These are phyloP conservation scores for Flaveria linearis DNA, from an alignment of 129 eudicot species.

Conservation along the genomic window DNA sequence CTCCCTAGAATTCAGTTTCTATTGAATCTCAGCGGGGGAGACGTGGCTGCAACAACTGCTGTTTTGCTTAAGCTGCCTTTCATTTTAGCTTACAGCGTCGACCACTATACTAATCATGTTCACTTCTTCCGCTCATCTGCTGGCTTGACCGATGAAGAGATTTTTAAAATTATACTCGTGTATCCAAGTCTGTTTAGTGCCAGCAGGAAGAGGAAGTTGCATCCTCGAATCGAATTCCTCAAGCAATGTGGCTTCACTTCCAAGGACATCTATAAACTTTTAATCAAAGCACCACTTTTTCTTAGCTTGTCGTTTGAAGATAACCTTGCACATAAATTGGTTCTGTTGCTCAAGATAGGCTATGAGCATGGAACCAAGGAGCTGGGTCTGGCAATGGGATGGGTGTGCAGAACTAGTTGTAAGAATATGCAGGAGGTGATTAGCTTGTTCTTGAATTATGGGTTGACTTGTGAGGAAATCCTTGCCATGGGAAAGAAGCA, in stretches of 20 bases:
- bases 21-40: constrained; percentile 65
- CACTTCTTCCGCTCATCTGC: constrained; percentile 73
- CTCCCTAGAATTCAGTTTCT: constrained; percentile 70
- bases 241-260: constrained; percentile 85
- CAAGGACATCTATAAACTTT: constrained; percentile 62
- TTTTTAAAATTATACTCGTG: constrained; percentile 69
- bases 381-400: constrained; percentile 91
- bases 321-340: constrained; percentile 73
- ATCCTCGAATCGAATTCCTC: constrained; percentile 73
- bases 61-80: constrained; percentile 77
- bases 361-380: constrained; percentile 65
- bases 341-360: constrained; percentile 73
- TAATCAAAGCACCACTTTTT: constrained; percentile 79
- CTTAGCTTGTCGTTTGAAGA: constrained; percentile 72
- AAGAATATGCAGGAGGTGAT: constrained; percentile 80
- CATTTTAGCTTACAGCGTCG: constrained; percentile 60
- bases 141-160: constrained; percentile 65
- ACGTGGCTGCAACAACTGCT: constrained; percentile 56
- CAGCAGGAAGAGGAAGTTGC: constrained; percentile 68
- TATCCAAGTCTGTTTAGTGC: constrained; percentile 85
- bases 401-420: constrained; percentile 84
- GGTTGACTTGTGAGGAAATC: constrained; percentile 73
- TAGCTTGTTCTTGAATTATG: constrained; percentile 75
- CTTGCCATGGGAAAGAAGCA: constrained; percentile 87
- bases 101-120: constrained; percentile 70